Conservation (phyloP, 2,329 filamentous ascomycete species). For the Volutella citrinella region DNA sequence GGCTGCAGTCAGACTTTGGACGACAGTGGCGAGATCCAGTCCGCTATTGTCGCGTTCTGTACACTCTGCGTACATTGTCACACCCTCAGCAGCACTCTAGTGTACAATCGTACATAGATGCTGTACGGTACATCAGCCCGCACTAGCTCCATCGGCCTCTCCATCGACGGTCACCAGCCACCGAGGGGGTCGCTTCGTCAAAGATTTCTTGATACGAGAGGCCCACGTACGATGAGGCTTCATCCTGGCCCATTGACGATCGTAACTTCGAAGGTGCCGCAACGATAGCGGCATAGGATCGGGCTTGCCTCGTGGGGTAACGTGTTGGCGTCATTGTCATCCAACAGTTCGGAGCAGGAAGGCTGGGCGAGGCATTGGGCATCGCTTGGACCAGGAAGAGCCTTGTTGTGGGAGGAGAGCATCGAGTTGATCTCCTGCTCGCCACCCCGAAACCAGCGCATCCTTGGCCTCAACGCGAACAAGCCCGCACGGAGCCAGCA, state of each 20-base stretch:
- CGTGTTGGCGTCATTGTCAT: slow-evolving; percentile 14
- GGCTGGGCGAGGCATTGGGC: slow-evolving; percentile 20
- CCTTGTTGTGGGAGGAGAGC: slow-evolving; percentile 23
- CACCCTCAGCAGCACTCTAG: no score
- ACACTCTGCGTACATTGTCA: no score
- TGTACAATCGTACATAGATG: no score
- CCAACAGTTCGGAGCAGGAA: slow-evolving; percentile 13
- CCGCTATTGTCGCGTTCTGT: no score
- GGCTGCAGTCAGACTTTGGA: no score
- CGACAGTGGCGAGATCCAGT: no score
- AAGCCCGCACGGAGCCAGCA: slow-evolving; percentile 11
- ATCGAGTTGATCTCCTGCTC: slow-evolving; percentile 12
- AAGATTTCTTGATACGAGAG: slow-evolving; percentile 4
- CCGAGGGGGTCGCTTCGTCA: no score
- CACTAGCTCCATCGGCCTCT: no score
- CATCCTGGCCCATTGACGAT: slow-evolving; percentile 19
- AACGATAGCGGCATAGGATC: slow-evolving; percentile 9
- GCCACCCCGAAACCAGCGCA: slow-evolving; percentile 12
- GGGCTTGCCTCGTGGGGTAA: slow-evolving; percentile 4
- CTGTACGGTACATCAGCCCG: no score
- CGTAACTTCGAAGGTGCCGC: slow-evolving; percentile 21
- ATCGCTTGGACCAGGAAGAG: slow-evolving; percentile 26
- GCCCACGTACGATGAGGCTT: slow-evolving; percentile 12
- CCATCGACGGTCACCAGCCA: no score
- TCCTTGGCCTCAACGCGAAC: slow-evolving; percentile 15